Conservation (phyloP, 2,329 filamentous ascomycete species). For the Ophiosphaerella herpotricha region DNA sequence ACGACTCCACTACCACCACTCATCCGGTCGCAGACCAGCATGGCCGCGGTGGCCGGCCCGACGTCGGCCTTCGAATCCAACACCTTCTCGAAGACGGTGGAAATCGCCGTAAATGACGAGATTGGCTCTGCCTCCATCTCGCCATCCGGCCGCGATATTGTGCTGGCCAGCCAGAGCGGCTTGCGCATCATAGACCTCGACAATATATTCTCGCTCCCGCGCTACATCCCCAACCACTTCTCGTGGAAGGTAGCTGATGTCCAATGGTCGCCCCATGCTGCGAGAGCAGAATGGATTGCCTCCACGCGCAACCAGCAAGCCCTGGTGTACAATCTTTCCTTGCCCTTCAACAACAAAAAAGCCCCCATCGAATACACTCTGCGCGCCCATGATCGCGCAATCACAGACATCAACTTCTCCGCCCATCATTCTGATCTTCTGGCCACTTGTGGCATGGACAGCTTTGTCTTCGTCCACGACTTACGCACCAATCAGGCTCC, state of each 20-base stretch:
- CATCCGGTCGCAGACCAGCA: slow-evolving; percentile 13
- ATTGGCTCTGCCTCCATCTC: slow-evolving; percentile 94
- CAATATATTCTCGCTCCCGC: slow-evolving; percentile 83
- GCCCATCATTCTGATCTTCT: slow-evolving; percentile 88
- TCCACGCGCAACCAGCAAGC: slow-evolving; percentile 95
- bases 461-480: slow-evolving; percentile 93
- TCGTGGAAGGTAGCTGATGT: slow-evolving; percentile 97
- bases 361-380: slow-evolving; percentile 88
- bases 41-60: slow-evolving; percentile 30
- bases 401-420: slow-evolving; percentile 96
- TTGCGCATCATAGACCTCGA: slow-evolving; percentile 92
- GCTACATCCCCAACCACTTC: slow-evolving; percentile 81
- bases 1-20: slow-evolving; percentile 4
- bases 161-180: slow-evolving; percentile 82
- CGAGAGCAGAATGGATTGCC: slow-evolving; percentile 88
- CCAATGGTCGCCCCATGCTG: slow-evolving; percentile 94
- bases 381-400: slow-evolving; percentile 82
- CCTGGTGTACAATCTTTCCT: slow-evolving; percentile 84
- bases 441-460: slow-evolving; percentile 89
- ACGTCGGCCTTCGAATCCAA: slow-evolving; percentile 76
- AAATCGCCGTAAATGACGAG: slow-evolving; percentile 75
- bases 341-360: slow-evolving; percentile 59
- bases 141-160: slow-evolving; percentile 86
- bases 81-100: slow-evolving; percentile 83
- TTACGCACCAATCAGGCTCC: slow-evolving; percentile 59